Base-by-base conservation (phyloP, 805 yeast species). In the Metschnikowia cubensis region DNA sequence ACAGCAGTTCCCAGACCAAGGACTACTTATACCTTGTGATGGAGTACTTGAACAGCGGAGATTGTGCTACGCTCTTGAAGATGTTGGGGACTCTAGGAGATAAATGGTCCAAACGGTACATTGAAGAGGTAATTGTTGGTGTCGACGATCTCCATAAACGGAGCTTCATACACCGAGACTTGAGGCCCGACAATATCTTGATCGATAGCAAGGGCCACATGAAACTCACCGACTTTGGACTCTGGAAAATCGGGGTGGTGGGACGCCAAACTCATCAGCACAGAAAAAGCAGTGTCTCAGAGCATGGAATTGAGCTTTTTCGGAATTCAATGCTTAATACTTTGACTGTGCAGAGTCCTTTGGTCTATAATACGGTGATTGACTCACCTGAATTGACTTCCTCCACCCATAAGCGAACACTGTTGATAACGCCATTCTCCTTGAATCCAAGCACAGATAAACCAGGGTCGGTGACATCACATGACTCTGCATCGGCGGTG, bases 31-130 rank as follows among this genome's bases (percentile, higher is more conserved):
- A 88, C 61, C 73, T 94, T 57, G 99, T 94, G 2, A 92, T 95
- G 98, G 99, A 94, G 65, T 94, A 89, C 62, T 71, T 94, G 36
- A 89, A 87, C 57, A 99, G 99, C 39, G 99, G 99, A 33, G 99
- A 94, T 65, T 81, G 92, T 61, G 94, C 97, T 0, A 84, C 96
- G 0, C 71, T 95, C 47, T 70, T 94, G 25, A 87, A 88, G 60
- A 80, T 83, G 68, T 76, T 92, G 65, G 97, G 96, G 0, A 83
- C 84, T 1, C 67, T 94, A 21, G 92, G 96, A 0, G 88, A 86
- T 56, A 82, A 82, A 39, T 94, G 98, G 98, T 82, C 89, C 0
- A 83, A 77, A 54, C 77, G 87, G 55, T 94, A 94, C 58, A 79
- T 89, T 48, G 91, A 96, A 0, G 99, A 94, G 63, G 89, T 91